These are phyloP conservation scores for Fraxinus velutina DNA, from an alignment of 305 asterid genomes.

Conservation along the genomic window DNA sequence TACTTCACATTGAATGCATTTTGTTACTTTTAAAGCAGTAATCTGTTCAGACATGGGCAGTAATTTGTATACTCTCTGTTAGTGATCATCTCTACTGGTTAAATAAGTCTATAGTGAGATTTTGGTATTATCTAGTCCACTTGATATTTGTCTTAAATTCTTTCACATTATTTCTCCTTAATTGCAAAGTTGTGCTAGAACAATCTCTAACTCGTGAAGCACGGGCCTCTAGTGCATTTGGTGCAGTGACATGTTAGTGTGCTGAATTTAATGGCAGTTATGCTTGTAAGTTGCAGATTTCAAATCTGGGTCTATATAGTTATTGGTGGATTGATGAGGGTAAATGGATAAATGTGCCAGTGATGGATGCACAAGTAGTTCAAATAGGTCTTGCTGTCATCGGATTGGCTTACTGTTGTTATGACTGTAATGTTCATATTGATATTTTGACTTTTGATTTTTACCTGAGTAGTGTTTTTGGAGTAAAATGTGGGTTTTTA, in stretches of 20 bases:
- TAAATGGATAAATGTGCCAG: neutral
- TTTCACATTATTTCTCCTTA: neutral
- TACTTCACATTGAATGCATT: neutral
- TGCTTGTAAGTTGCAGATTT: neutral
- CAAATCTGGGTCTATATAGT: neutral
- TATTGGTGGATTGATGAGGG: neutral
- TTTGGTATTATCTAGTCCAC: neutral
- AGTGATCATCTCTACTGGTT: neutral
- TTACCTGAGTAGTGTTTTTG: neutral
- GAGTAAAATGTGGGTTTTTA: neutral
- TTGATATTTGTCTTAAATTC: neutral
- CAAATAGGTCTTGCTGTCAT: neutral
- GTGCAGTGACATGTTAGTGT: neutral
- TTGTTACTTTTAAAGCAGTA: neutral
- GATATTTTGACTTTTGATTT: neutral
- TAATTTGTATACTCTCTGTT: neutral
- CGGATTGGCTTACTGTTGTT: neutral
- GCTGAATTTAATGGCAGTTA: neutral
- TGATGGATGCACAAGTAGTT: neutral
- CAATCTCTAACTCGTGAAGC: neutral
- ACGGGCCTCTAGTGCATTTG: neutral
- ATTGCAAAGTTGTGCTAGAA: neutral
- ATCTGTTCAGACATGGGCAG: neutral
- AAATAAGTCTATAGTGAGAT: neutral
- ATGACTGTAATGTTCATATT: neutral